phyloP scores from a whole-genome alignment of 2,329 filamentous ascomycete species.

The Macrophomina tecta region DNA sequence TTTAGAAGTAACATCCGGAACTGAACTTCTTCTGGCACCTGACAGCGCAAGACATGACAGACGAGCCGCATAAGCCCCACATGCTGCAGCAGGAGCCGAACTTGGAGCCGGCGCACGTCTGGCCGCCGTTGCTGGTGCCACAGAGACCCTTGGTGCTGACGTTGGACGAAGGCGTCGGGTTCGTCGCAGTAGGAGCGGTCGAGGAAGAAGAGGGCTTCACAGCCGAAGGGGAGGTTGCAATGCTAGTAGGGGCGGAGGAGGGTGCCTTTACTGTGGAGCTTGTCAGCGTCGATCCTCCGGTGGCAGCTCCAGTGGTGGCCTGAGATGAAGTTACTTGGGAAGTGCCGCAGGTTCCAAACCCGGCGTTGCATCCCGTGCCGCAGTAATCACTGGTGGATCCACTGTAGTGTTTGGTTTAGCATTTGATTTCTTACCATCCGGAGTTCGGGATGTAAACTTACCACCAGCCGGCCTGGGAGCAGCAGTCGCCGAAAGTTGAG shows the following conservation, averaged over 20 bases:
- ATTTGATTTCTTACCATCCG: background rate
- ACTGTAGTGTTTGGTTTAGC: constrained; percentile 1
- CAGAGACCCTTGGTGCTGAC: constrained; percentile 38
- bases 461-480: constrained; percentile 51
- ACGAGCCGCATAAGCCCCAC: constrained; percentile 35
- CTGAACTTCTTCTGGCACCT: constrained; percentile 44
- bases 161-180: constrained; percentile 30
- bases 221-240: constrained; percentile 24
- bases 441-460: constrained; percentile 2
- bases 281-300: constrained; percentile 24
- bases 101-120: constrained; percentile 28
- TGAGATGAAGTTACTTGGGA: constrained; percentile 20
- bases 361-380: constrained; percentile 39
- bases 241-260: background rate
- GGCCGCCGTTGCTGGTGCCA: constrained; percentile 29
- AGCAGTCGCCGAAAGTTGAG: constrained; percentile 53
- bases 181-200: constrained; percentile 32
- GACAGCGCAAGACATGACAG: constrained; percentile 38
- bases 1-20: constrained; percentile 34
- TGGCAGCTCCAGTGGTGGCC: background rate
- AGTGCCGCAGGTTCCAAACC: constrained; percentile 40
- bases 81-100: constrained; percentile 37
- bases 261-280: constrained; percentile 25
- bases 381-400: constrained; percentile 39
- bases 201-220: constrained; percentile 22